Evolutionary conservation across 441 rosid genomes (phyloP).

Genomic region (Pelargonium australe): DNA sequence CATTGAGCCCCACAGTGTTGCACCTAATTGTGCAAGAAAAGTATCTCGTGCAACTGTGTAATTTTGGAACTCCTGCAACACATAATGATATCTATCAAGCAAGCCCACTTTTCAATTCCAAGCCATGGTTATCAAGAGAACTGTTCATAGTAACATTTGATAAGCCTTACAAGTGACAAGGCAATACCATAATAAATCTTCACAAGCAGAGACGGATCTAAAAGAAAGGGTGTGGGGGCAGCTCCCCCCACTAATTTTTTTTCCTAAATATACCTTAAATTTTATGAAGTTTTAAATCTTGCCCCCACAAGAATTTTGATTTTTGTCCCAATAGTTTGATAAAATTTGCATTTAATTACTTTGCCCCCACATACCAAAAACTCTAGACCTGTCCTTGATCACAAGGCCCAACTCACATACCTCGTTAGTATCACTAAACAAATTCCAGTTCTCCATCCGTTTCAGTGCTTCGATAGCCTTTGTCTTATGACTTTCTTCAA

Average conservation of each 20-base stretch:
- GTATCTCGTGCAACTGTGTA: constrained; percentile 97
- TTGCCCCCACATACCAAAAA: too few species aligned
- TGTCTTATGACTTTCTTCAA: constrained; percentile 70
- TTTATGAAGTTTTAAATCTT: too few species aligned
- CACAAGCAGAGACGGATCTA: too few species aligned
- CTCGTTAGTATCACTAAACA: constrained; percentile 78
- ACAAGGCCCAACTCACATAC: constrained; percentile 32
- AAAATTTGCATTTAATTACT: too few species aligned
- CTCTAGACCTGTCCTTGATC: neutral
- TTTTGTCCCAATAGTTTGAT: too few species aligned
- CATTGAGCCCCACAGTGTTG: constrained; percentile 93
- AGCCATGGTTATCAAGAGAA: constrained; percentile 7
- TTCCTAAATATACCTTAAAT: too few species aligned
- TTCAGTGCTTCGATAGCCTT: constrained; percentile 81
- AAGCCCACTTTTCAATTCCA: constrained; percentile 12
- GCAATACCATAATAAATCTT: constrained; percentile 14
- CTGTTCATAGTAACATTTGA: constrained; percentile 5
- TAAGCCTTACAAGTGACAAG: constrained; percentile 15
- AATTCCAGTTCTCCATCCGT: constrained; percentile 96
- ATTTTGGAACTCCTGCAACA: constrained; percentile 70
- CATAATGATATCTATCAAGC: constrained; percentile 16
- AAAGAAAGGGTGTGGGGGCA: too few species aligned
- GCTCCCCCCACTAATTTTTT: too few species aligned
- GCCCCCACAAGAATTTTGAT: too few species aligned
- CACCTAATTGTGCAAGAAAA: constrained; percentile 93